Evolutionary conservation across 148 eudicot species (phyloP), one percentile per base, ranked within the genome.

Genomic region (Diospyros kaki): DNA sequence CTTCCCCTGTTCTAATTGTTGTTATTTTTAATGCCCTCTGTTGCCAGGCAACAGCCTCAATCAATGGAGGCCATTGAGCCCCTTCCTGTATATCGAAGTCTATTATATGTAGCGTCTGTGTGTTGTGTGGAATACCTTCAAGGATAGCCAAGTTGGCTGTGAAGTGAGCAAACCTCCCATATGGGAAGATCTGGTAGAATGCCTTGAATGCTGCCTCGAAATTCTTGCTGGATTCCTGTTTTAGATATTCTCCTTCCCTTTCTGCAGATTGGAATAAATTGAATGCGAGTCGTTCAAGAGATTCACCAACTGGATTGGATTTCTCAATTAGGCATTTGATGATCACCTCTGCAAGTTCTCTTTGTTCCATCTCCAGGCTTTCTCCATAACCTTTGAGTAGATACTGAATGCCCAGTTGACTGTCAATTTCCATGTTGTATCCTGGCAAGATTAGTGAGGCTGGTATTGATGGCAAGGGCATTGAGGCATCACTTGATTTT

Each of bases 1-100:
- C 58, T 5, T 55, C 41, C 46, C 78, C 77, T 8, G 65, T 2
- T 65, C 48, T 77, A 1, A 80, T 66, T 11, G 75, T 74, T 77
- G 79, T 77, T 65, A 83, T 12, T 15, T 42, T 77, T 18, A 83
- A 2, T 4, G 43, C 62, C 68, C 58, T 77, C 10, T 15, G 11
- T 45, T 18, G 59, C 56, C 72, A 2, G 46, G 71, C 58, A 11
- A 83, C 53, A 17, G 78, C 71, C 18, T 82, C 88, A 5, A 85
- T 70, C 54, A 85, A n/a, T 9, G 83, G 73, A 64, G 88, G 78
- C 88, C 85, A 80, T 40, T 85, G 88, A 41, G 78, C 42, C 45
- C 85, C 85, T 17, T 80, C 82, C 66, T 80, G 77, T 43, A 80
- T 75, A 12, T 82, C 83, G 9, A 82, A 82, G n/a, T 85, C 88